Percentiles rank a stretch among this genome's conserved stretches.
Conservation (phyloP, 768 basidiomycete species). For the Russula earlei region DNA sequence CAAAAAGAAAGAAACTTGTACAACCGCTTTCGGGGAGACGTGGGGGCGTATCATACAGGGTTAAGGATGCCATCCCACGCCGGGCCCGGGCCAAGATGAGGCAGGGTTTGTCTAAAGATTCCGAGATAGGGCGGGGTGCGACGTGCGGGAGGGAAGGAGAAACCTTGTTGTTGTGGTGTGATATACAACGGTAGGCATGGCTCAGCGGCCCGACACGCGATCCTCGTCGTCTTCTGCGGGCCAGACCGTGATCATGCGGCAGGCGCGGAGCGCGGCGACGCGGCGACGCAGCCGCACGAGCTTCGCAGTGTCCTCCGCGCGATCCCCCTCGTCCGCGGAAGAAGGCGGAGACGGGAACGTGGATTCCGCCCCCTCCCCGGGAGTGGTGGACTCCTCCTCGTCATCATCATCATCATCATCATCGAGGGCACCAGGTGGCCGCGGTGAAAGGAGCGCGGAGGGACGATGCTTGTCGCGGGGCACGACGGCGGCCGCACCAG, state of each 20-base stretch:
- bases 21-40: no score
- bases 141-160: background rate
- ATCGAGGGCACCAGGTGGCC: background rate
- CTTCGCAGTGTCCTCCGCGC: constrained; percentile 3
- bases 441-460: background rate
- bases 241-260: constrained; percentile 20
- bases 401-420: background rate
- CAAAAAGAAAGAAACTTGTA: no score
- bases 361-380: background rate
- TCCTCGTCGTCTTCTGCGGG: constrained; percentile 15
- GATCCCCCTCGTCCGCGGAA: background rate
- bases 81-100: no score
- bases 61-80: no score
- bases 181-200: background rate
- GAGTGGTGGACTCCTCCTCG: no score
- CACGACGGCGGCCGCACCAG: background rate
- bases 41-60: no score
- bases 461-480: background rate
- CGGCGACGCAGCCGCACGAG: constrained; percentile 14
- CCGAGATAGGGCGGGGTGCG: no score
- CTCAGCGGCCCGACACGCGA: constrained; percentile 18
- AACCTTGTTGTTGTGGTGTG: no score
- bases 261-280: constrained; percentile 12
- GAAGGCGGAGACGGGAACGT: background rate
- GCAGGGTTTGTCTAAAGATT: no score